Evolutionary conservation across 2,329 filamentous ascomycete species (phyloP).

Genomic region (Monilinia fructicola): DNA sequence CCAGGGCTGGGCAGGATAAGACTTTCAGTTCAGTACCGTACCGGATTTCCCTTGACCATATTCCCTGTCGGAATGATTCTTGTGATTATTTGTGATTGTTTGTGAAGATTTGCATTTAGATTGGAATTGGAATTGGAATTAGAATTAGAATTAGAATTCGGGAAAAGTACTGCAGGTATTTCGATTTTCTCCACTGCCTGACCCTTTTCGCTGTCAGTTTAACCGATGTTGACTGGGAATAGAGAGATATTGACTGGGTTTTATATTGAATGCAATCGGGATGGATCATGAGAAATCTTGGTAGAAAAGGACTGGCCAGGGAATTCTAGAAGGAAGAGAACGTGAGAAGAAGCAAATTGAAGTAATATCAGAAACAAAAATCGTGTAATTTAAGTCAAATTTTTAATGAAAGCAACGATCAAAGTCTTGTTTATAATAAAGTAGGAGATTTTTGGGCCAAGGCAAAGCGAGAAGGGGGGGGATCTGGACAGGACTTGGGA

Average conservation of each 20-base stretch:
- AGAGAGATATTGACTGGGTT: not conserved
- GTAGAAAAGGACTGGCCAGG: too few species aligned
- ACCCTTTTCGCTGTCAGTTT: conserved; percentile 16
- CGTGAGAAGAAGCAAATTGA: not conserved
- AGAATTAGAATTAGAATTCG: not conserved
- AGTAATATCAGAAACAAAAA: not conserved
- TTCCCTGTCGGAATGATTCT: not conserved
- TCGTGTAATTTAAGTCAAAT: not conserved
- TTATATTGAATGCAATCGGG: conserved; percentile 1
- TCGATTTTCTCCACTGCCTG: conserved; percentile 11
- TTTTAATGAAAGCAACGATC: not conserved
- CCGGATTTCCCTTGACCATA: not conserved
- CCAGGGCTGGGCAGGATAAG: too few species aligned
- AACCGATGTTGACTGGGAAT: conserved; percentile 11
- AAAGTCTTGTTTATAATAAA: too few species aligned
- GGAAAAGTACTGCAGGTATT: not conserved
- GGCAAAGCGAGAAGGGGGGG: too few species aligned
- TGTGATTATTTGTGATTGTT: too few species aligned
- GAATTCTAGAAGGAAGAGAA: conserved; percentile 11
- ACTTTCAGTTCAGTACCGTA: not conserved
- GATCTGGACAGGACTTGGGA: not conserved
- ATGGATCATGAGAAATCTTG: conserved; percentile 2
- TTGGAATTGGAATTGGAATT: too few species aligned
- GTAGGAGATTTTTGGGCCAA: too few species aligned
- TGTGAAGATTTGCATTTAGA: not conserved